These are phyloP conservation scores for Paxillus involutus DNA, from an alignment of 768 basidiomycete genomes.

Conservation along the genomic window DNA sequence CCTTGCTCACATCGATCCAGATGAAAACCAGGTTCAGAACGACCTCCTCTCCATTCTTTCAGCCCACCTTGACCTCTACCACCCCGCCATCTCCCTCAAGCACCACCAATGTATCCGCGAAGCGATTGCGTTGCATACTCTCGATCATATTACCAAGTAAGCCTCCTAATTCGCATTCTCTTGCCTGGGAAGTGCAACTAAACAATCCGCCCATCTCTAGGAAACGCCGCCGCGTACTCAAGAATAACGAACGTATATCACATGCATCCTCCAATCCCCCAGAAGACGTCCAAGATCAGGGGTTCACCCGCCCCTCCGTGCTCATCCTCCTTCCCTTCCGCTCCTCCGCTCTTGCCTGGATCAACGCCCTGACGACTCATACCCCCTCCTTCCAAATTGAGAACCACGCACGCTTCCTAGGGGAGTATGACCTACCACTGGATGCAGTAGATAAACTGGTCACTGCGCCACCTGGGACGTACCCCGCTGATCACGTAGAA, in stretches of 20 bases:
- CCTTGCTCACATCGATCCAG: constrained; percentile 30
- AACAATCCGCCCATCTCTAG: constrained; percentile 39
- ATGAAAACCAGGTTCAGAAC: constrained; percentile 56
- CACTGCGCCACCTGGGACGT: constrained; percentile 68
- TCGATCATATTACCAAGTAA: constrained; percentile 91
- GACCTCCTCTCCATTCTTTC: constrained; percentile 66
- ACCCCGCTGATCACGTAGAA: constrained; percentile 87
- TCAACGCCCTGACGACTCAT: constrained; percentile 75
- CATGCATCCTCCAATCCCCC: constrained; percentile 59
- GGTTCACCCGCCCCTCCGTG: constrained; percentile 94
- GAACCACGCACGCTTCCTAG: constrained; percentile 77
- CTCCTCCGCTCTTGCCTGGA: constrained; percentile 81
- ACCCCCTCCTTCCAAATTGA: constrained; percentile 83
- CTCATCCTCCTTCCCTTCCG: constrained; percentile 94
- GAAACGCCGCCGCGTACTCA: constrained; percentile 85
- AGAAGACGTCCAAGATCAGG: constrained; percentile 90
- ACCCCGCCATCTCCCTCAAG: constrained; percentile 65
- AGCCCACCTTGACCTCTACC: constrained; percentile 74
- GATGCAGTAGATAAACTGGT: constrained; percentile 81
- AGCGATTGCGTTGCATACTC: constrained; percentile 70
- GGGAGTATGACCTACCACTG: constrained; percentile 81
- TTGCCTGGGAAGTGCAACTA: background rate
- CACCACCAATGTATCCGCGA: constrained; percentile 64
- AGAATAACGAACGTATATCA: constrained; percentile 92
- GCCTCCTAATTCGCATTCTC: background rate